phyloP scores from a whole-genome alignment of 2,329 filamentous ascomycete species.

The Colletotrichum tamarilloi region DNA sequence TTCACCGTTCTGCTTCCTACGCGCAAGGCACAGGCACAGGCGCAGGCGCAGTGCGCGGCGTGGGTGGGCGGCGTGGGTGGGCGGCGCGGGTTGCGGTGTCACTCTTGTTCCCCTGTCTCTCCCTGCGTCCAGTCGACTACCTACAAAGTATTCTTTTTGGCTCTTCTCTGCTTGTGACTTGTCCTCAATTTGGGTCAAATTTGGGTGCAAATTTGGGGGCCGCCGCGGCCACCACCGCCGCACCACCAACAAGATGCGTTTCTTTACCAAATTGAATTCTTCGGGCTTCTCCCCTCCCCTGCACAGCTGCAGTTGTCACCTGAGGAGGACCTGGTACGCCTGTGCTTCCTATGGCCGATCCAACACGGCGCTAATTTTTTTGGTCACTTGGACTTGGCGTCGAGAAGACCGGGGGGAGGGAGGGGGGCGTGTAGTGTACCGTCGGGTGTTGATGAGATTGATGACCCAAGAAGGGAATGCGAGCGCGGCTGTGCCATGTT shows the following conservation, averaged over 20 bases:
- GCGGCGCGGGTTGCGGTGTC: constrained; percentile 18
- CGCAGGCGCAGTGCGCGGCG: neutral
- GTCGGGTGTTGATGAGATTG: neutral
- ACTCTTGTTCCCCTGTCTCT: constrained; percentile 1
- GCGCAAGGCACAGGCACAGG: no score
- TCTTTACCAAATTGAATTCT: neutral
- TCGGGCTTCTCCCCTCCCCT: neutral
- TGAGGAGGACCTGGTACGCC: neutral
- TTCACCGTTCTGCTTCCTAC: no score
- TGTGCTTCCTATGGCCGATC: neutral
- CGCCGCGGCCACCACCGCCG: neutral
- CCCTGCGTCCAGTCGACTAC: constrained; percentile 3
- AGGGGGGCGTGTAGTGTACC: neutral
- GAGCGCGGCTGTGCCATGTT: neutral
- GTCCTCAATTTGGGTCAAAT: constrained; percentile 10
- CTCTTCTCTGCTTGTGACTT: no score
- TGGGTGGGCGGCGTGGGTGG: neutral
- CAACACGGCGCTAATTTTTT: constrained; percentile 3
- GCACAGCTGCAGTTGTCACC: constrained; percentile 8
- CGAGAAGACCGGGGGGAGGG: neutral
- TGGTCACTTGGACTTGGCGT: constrained; percentile 1
- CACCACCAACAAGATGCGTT: neutral
- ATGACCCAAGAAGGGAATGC: neutral
- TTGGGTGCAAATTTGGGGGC: constrained; percentile 8
- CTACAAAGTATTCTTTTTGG: no score